Base-by-base conservation (phyloP, 306 rosid species). In the Cucurbita maxima region DNA sequence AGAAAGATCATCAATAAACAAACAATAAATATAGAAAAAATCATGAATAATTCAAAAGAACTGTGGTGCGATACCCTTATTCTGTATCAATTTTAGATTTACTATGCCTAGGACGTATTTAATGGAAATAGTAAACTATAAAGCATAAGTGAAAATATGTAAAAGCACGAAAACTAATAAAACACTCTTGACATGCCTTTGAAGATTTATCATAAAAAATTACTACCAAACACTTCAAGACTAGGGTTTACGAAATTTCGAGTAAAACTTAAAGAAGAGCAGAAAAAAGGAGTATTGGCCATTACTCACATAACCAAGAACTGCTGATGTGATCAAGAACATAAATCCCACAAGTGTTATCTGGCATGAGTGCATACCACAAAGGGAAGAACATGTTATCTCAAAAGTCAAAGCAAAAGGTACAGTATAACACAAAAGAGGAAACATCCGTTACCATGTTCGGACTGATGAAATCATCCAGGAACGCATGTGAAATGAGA, bases 331-430 rank as follows among this genome's bases (percentile, higher is more conserved):
- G 76, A 88, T 40, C 71, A 91, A 84, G 83, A 91, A 85, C 88
- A 88, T 85, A 79, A 94, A 94, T 76, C 99, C 99, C 50, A 16
- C 86, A 34, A 94, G 90, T 60, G 99, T 94, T 78, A 92, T 92
- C 97, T 95, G 90, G 73, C 77, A 75, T 45, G 75, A 83, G 69
- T 71, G 78, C 71, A 75, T 57, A 12, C 55, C 77, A 12, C 7
- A 64, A 64, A 48, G 77, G 58, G 75, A 4, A 44, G 55, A 67
- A 45, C 56, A 1, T 67, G 8, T 69, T 69, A 69, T 50, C 58
- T 48, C 44, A 34, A 50, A 30, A 69, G 8, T 14, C 19, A 48
- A 30, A 48, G 57, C 22, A 48, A 63, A 62, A 12, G 73, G 19
- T 57, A 58, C 44, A 79, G 59, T 53, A 16, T 57, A 47, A 68